Conservation (phyloP, 768 basidiomycete species). For the Amylocystis lapponica region DNA sequence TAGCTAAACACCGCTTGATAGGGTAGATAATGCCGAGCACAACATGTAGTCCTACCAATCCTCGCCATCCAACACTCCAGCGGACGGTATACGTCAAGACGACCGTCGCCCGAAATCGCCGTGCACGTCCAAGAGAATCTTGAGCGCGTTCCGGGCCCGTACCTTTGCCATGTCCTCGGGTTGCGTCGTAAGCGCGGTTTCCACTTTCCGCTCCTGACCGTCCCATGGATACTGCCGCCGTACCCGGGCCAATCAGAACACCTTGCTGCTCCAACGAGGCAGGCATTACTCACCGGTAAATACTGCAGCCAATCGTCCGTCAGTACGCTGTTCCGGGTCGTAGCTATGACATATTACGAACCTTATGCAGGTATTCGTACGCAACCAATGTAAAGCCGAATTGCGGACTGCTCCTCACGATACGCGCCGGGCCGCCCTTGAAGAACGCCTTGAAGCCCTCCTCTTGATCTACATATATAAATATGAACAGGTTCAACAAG, state of each 20-base stretch:
- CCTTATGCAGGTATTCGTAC: constrained; percentile 68
- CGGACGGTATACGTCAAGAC: constrained; percentile 5
- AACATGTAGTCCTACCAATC: too few relatives aligned
- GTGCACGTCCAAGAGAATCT: constrained; percentile 84
- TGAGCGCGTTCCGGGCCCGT: constrained; percentile 91
- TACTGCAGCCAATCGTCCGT: constrained; percentile 14
- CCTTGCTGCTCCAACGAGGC: constrained; percentile 5
- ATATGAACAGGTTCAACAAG: too few relatives aligned
- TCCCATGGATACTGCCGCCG: constrained; percentile 84
- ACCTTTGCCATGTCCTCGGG: constrained; percentile 83
- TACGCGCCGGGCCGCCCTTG: constrained; percentile 87
- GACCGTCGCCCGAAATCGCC: constrained; percentile 57
- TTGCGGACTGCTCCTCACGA: constrained; percentile 85
- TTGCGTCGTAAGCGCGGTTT: constrained; percentile 59
- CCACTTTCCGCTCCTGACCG: constrained; percentile 57
- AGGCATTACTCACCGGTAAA: constrained; percentile 17
- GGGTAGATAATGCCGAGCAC: too few relatives aligned
- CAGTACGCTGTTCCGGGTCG: constrained; percentile 1
- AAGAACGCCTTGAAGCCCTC: constrained; percentile 87
- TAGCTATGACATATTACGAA: constrained; percentile 25
- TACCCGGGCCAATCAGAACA: constrained; percentile 19
- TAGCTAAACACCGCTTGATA: too few relatives aligned
- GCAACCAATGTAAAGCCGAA: constrained; percentile 91
- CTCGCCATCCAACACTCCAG: too few relatives aligned
- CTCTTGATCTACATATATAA: constrained; percentile 60